These are phyloP conservation scores for Sporothrix brunneoviolacea DNA, from an alignment of 2,329 filamentous ascomycete genomes.

Conservation along the genomic window DNA sequence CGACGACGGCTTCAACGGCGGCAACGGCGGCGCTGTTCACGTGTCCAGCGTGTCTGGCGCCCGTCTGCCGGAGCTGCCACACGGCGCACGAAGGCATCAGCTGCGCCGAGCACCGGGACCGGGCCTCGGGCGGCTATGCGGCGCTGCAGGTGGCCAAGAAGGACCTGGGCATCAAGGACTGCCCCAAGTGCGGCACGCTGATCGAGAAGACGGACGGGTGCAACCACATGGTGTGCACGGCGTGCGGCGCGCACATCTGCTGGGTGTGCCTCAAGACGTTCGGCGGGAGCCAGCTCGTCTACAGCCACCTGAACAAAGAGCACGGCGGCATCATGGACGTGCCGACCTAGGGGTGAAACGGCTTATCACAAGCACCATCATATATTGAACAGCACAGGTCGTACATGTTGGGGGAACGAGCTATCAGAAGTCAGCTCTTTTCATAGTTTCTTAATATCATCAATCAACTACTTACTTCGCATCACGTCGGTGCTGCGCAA, in stretches of 20 bases:
- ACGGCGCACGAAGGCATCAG: slow-evolving; percentile 24
- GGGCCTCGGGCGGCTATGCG: slow-evolving; percentile 3
- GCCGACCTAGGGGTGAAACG: background rate
- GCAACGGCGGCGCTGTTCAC: slow-evolving; percentile 18
- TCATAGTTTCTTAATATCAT: too few relatives aligned
- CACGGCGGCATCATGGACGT: background rate
- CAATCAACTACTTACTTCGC: too few relatives aligned
- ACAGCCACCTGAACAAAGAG: background rate
- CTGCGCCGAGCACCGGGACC: slow-evolving; percentile 10
- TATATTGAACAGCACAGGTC: too few relatives aligned
- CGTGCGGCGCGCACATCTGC: slow-evolving; percentile 7
- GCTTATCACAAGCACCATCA: too few relatives aligned
- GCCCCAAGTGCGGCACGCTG: slow-evolving; percentile 10
- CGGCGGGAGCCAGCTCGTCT: background rate
- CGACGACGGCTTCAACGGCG: background rate
- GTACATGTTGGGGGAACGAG: too few relatives aligned
- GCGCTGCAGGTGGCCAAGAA: slow-evolving; percentile 5
- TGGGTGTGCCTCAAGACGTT: background rate
- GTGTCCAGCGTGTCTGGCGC: slow-evolving; percentile 31
- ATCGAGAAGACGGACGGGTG: slow-evolving; percentile 10
- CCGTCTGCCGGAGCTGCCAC: slow-evolving; percentile 31
- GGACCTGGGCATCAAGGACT: slow-evolving; percentile 14
- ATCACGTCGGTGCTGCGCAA: too few relatives aligned
- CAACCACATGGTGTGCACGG: slow-evolving; percentile 11
- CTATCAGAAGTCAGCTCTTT: too few relatives aligned